Conservation (phyloP, 768 basidiomycete genomes). For the Hemileccinum impolitum region DNA sequence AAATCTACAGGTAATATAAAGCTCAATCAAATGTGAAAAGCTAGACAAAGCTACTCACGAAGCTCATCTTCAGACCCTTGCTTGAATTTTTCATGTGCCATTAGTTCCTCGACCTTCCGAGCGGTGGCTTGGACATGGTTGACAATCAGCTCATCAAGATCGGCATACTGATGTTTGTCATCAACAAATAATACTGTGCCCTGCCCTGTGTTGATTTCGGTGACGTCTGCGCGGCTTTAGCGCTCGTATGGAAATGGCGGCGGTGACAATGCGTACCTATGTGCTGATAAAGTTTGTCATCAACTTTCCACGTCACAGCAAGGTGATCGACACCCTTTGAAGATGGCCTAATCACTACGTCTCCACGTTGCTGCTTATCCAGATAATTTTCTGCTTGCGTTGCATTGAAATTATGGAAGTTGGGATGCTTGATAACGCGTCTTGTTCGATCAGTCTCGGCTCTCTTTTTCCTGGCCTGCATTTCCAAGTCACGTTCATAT, state of each 20-base stretch:
- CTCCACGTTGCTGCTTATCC: conserved; percentile 88
- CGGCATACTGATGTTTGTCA: conserved; percentile 76
- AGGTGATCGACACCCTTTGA: conserved; percentile 92
- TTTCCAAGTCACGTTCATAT: conserved; percentile 64
- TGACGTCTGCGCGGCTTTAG: conserved; percentile 57
- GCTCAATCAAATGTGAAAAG: neutral
- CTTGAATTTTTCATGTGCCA: conserved; percentile 95
- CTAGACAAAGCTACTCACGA: conserved; percentile 52
- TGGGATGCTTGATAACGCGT: conserved; percentile 94
- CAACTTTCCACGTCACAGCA: conserved; percentile 99
- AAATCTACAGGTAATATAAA: conserved; percentile 50
- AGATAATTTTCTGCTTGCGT: conserved; percentile 86
- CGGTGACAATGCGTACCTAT: conserved; percentile 58
- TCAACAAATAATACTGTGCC: conserved; percentile 72
- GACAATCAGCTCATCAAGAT: conserved; percentile 95
- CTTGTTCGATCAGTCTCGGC: conserved; percentile 76
- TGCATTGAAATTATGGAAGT: conserved; percentile 94
- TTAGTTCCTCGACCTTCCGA: conserved; percentile 89
- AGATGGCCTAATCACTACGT: conserved; percentile 94
- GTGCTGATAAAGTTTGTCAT: conserved; percentile 93
- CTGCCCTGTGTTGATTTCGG: conserved; percentile 74
- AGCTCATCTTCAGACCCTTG: conserved; percentile 84
- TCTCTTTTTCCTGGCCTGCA: conserved; percentile 78
- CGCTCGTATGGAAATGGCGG: neutral
- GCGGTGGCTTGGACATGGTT: conserved; percentile 95